Percentiles rank a stretch among this genome's conserved stretches.
Evolutionary conservation across 2,329 filamentous ascomycete genomes (phyloP).

Genomic region (Fusarium odoratissimum): DNA sequence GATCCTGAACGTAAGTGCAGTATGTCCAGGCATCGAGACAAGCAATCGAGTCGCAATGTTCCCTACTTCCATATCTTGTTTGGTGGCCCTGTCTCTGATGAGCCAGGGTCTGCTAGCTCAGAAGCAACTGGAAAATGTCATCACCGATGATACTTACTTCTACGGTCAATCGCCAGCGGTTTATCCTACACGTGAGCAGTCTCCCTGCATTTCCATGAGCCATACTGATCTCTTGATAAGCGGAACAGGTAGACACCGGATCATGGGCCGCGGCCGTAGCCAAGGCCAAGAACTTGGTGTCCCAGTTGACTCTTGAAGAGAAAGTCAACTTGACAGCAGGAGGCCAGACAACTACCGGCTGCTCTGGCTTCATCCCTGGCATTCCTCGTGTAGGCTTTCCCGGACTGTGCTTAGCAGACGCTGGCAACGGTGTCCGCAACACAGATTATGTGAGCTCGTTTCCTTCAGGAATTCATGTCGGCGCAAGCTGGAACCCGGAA

Average conservation of each 20-base stretch:
- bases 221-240: neutral
- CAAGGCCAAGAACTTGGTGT: conserved; percentile 2
- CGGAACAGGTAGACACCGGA: neutral
- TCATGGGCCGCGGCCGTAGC: neutral
- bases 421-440: conserved; percentile 6
- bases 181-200: conserved; percentile 5
- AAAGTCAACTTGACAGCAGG: conserved; percentile 27
- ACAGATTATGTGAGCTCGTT: conserved; percentile 19
- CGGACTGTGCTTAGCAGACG: conserved; percentile 9
- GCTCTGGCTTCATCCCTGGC: conserved; percentile 4
- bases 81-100: conserved; percentile 1
- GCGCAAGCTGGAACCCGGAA: conserved; percentile 19
- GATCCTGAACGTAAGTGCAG: neutral
- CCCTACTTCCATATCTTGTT: neutral
- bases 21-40: neutral
- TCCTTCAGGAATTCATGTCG: conserved; percentile 12
- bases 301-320: conserved; percentile 16
- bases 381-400: conserved; percentile 2
- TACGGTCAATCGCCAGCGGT: conserved; percentile 11
- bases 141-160: conserved; percentile 2
- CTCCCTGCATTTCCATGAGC: rapidly evolving
- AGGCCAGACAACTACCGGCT: neutral
- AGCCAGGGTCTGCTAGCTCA: conserved; percentile 3
- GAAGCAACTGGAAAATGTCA: neutral
- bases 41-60: neutral